Base-by-base conservation (phyloP, 2,329 filamentous ascomycete species). In the Calonectria pteridis region DNA sequence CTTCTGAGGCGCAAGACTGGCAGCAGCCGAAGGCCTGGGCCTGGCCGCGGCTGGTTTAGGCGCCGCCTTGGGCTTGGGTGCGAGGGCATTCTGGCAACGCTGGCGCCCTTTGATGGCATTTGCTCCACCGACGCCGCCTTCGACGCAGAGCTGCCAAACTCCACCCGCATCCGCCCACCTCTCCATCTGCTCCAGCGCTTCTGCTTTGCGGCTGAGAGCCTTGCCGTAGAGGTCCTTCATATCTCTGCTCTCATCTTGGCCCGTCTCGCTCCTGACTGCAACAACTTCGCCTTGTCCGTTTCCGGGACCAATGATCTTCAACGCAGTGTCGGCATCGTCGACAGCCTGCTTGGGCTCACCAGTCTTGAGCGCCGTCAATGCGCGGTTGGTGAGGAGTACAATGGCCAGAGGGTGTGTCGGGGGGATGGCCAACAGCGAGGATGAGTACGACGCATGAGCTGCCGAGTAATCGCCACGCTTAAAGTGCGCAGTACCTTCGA, bases 171-270 rank as follows among this genome's bases (percentile, higher is more conserved):
- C 96, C 3, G 87, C 85, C 96, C 96, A 99, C 82, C 94, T 95
- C 86, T 99, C 97, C 88, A 99, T 93, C 82, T 98, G 94, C 84
- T 99, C 97, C 10, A 98, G 88, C 1, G 95, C 97, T 85, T 99
- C 97, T 0, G 97, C 97, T 86, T 98, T 98, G 68, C 97, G 93
- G 86, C 94, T 96, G 35, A 98, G 87, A 0, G 96, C 96, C 84
- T 98, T 99, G 67, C 95, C 96, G 81, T 94, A 98, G 75, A 98
- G 94, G 23, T 98, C 96, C 76, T 92, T 94, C 94, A 99, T 98
- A 62, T 96, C 93, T 77, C 97, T 97, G 26, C 87, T 87, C 70
- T 93, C 89, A 40, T 92, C 89, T 50, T 86, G 85, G n/a, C 87
- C 86, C 69, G 89, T 90, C 7, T 87, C 86, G 28, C 88, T 89